Evolutionary conservation across 2,329 filamentous ascomycete genomes (phyloP).

Genomic region (Bipolaris cookei): DNA sequence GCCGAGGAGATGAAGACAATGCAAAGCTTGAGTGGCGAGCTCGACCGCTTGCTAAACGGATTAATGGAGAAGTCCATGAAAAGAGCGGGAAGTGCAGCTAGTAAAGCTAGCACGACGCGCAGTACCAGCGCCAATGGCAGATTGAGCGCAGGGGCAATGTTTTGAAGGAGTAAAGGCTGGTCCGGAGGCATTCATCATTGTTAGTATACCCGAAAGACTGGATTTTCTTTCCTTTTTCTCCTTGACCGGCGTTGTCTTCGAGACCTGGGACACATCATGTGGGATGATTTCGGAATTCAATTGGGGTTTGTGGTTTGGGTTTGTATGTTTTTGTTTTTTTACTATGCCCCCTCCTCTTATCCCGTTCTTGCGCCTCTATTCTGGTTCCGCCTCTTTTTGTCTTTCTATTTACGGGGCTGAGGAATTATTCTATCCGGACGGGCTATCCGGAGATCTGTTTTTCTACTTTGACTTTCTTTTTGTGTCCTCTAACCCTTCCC

Average conservation of each 20-base stretch:
- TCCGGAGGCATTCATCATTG: conserved; percentile 6
- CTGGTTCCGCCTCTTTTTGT: background rate
- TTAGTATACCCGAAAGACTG: conserved; percentile 10
- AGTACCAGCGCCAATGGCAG: conserved; percentile 18
- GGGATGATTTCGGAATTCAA: conserved; percentile 3
- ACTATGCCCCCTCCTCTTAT: background rate
- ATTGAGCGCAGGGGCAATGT: conserved; percentile 8
- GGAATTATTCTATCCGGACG: background rate
- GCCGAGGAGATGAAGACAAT: conserved; percentile 85
- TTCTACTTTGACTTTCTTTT: background rate
- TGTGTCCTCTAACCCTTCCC: background rate
- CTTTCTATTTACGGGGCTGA: background rate
- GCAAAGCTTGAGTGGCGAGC: conserved; percentile 84
- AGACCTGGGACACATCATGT: background rate
- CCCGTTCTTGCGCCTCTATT: too few relatives aligned
- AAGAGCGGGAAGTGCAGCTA: conserved; percentile 18
- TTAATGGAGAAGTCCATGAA: conserved; percentile 66
- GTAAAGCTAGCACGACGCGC: conserved; percentile 16
- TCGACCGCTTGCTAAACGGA: conserved; percentile 85
- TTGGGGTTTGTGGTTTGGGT: background rate
- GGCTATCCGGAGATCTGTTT: background rate
- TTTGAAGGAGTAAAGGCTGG: conserved; percentile 1
- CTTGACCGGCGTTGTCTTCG: background rate
- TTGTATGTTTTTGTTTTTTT: background rate
- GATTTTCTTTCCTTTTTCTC: background rate